Percentiles rank a stretch among this genome's conserved stretches.
Evolutionary conservation across 495 filamentous ascomycete species (phyloP).

Genomic region (Recurvomyces mirabilis): DNA sequence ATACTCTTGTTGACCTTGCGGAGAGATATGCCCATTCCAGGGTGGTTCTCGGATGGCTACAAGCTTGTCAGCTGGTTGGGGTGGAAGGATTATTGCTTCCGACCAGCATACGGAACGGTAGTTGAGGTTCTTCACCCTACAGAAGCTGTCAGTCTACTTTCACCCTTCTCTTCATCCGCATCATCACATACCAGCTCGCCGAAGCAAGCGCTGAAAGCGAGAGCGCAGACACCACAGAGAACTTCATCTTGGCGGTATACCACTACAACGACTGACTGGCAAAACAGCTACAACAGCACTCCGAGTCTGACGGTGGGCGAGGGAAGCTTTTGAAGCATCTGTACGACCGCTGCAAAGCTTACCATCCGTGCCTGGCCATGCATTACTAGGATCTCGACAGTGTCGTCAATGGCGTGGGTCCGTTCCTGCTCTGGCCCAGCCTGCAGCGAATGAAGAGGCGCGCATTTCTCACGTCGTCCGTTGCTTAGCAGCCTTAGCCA

Average conservation of each 20-base stretch:
- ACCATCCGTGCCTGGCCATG: not conserved
- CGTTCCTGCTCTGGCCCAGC: not conserved
- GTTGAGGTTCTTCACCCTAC: constrained; percentile 16
- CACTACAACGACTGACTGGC: not conserved
- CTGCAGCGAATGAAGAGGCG: not conserved
- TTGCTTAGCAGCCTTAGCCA: not conserved
- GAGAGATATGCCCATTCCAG: constrained; percentile 44
- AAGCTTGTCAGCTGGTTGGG: constrained; percentile 34
- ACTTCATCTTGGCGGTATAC: constrained; percentile 6
- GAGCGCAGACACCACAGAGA: constrained; percentile 4
- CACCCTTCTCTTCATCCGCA: not conserved
- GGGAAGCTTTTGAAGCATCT: constrained; percentile 2
- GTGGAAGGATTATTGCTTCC: not conserved
- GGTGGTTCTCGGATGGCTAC: constrained; percentile 45
- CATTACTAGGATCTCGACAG: not conserved
- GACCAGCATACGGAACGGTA: constrained; percentile 8
- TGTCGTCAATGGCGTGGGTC: constrained; percentile 5
- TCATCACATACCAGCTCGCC: constrained; percentile 4
- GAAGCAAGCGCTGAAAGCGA: constrained; percentile 5
- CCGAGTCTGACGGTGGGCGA: not conserved
- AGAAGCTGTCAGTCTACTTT: not conserved
- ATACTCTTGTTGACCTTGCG: constrained; percentile 36
- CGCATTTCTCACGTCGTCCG: not conserved
- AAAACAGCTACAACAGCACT: not conserved
- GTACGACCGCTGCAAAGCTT: not conserved